phyloP scores from a whole-genome alignment of 116 monocot species.

The Phalaenopsis hybrid region DNA sequence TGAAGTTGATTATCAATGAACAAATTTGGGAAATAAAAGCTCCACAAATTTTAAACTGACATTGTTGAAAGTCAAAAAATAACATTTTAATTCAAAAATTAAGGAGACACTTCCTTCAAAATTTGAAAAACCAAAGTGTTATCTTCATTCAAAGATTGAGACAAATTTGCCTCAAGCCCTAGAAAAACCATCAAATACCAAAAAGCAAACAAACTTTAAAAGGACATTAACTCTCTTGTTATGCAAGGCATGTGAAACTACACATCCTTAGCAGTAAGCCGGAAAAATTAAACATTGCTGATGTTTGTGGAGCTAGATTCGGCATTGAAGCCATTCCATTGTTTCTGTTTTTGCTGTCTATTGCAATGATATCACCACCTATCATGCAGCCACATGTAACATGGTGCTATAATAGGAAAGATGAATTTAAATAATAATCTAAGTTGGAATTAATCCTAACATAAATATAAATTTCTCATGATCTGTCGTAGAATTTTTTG shows the following conservation, averaged over 20 bases:
- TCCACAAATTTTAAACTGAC: background rate
- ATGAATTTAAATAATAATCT: too few species aligned
- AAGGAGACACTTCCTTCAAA: background rate
- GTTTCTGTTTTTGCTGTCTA: conserved; percentile 1
- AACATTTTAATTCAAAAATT: background rate
- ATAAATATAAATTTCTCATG: too few species aligned
- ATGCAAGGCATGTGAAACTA: background rate
- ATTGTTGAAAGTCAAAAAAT: background rate
- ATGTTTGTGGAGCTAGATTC: background rate
- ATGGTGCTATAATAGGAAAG: too few species aligned
- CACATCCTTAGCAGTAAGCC: background rate
- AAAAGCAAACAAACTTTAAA: background rate
- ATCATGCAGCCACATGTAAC: background rate
- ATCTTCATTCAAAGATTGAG: background rate
- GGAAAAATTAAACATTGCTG: background rate
- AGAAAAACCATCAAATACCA: background rate
- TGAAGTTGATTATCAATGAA: background rate
- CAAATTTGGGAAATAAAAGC: background rate
- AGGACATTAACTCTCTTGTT: background rate
- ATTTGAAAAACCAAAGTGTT: background rate
- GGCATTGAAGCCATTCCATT: background rate
- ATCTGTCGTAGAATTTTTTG: too few species aligned
- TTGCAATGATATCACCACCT: background rate
- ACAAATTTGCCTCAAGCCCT: background rate
- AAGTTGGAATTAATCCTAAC: too few species aligned